phyloP scores from a whole-genome alignment of 192 early-diverging fungal genomes.

The Podila horticola region DNA sequence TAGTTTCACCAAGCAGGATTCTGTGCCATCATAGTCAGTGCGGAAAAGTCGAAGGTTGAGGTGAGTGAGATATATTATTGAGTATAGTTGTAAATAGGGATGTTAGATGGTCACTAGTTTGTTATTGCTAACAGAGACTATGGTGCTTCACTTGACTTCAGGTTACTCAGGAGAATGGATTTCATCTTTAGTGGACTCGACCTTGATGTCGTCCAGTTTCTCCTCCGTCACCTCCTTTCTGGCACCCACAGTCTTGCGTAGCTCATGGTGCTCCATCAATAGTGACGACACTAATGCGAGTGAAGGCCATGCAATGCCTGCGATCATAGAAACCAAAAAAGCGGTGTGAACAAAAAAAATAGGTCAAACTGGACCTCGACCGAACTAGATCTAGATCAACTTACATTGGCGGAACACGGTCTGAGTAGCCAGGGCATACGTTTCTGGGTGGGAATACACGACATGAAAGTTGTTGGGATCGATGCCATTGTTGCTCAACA shows the following conservation, averaged over 20 bases:
- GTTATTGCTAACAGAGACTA: neutral
- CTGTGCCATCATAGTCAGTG: too few species aligned
- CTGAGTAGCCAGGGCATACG: conserved; percentile 26
- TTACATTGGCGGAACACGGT: conserved; percentile 34
- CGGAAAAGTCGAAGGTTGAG: too few species aligned
- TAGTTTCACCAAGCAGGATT: too few species aligned
- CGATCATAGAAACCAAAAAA: neutral
- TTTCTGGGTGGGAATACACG: conserved; percentile 17
- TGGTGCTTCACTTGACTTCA: neutral
- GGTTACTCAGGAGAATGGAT: neutral
- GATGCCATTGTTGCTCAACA: conserved; percentile 36
- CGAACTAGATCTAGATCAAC: too few species aligned
- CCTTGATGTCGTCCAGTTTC: neutral
- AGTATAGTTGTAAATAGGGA: neutral
- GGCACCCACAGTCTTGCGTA: conserved; percentile 32
- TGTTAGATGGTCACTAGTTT: neutral
- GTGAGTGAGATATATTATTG: too few species aligned
- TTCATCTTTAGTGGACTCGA: neutral
- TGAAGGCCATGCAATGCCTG: conserved; percentile 38
- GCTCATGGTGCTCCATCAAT: conserved; percentile 30
- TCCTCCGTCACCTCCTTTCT: neutral
- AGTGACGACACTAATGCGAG: conserved; percentile 16
- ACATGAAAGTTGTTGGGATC: conserved; percentile 18
- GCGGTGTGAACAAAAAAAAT: too few species aligned
- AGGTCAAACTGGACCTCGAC: too few species aligned